Evolutionary conservation across 2,329 filamentous ascomycete genomes (phyloP), one percentile per base, ranked within the genome.

Genomic region (Xylaria sp.): DNA sequence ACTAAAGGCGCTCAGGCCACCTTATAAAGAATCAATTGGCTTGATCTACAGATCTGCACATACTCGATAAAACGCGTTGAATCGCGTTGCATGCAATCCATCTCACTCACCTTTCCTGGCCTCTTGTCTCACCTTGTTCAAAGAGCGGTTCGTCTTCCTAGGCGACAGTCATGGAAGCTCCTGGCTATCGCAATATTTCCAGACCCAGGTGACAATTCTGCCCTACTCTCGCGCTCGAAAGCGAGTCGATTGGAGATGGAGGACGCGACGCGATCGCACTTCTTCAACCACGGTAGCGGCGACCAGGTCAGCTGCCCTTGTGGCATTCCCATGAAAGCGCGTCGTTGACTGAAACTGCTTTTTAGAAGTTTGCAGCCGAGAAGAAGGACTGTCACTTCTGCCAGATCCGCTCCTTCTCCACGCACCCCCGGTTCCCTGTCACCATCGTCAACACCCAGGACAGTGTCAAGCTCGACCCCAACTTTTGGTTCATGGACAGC

Each of bases 401-500:
- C 63, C 84, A 87, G 66, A 74, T 87, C 29, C 78, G 80, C 6
- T 69, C 73, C 1, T 85, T 87, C 58, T 69, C 75, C 1, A 81
- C 74, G 0, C 78, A 84, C 56, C 53, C 67, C 0, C 54, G 67
- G 1, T 76, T 75, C 7, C 83, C 84, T 1, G 78, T 91, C 21
- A 82, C 82, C 0, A 78, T 92, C 1, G 73, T 86, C 47, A 93
- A 93, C 66, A 73, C 78, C 0, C 71, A 82, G 2, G 86, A 89
- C 61, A 71, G 78, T 52, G 77, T 63, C 60, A 78, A 62, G n/a
- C 74, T 85, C 13, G 85, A 88, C 0, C 71, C 82, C 0, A 74
- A 81, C 38, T 95, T 94, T 63, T 76, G 77, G 0, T 93, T 92
- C 68, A 86, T 92, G 48, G 76, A 86, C 6, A 71, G 79, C 1